Percentiles rank a stretch among this genome's conserved stretches.
phyloP scores from a whole-genome alignment of 805 yeast genomes.

The Hyphopichia homilentoma region DNA sequence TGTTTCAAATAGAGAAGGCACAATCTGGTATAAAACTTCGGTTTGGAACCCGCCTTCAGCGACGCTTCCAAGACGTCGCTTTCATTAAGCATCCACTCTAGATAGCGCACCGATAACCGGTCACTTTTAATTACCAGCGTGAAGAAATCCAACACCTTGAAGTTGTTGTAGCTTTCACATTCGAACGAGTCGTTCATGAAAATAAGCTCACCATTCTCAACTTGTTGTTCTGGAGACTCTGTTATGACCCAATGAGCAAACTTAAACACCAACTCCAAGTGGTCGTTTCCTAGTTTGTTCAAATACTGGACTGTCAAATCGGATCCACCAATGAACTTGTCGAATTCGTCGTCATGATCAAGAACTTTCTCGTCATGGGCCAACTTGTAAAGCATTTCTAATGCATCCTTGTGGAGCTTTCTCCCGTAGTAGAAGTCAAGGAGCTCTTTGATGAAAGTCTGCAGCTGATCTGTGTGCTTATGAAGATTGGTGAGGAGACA shows the following conservation, averaged over 20 bases:
- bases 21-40: conserved; percentile 33
- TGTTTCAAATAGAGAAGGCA: conserved; percentile 28
- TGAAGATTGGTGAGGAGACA: conserved; percentile 41
- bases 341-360: conserved; percentile 15
- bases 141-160: conserved; percentile 53
- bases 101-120: conserved; percentile 37
- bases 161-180: conserved; percentile 54
- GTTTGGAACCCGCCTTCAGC: conserved; percentile 11
- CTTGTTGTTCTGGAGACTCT: conserved; percentile 18
- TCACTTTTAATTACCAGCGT: conserved; percentile 17
- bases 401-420: conserved; percentile 59
- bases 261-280: conserved; percentile 53
- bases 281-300: conserved; percentile 46
- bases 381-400: conserved; percentile 49
- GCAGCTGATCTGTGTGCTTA: conserved; percentile 17
- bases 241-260: conserved; percentile 52
- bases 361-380: conserved; percentile 14
- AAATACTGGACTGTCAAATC: conserved; percentile 52
- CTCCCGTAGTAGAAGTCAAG: conserved; percentile 74
- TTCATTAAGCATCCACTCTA: conserved; percentile 39
- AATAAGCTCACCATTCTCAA: conserved; percentile 40
- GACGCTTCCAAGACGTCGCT: conserved; percentile 26
- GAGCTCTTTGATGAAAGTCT: conserved; percentile 57
- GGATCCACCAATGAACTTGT: conserved; percentile 34
- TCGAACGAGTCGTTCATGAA: conserved; percentile 65